Evolutionary conservation across 192 early-diverging fungal genomes (phyloP), one percentile per base, ranked within the genome.

Genomic region (Rhizoclosmatium globosum): DNA sequence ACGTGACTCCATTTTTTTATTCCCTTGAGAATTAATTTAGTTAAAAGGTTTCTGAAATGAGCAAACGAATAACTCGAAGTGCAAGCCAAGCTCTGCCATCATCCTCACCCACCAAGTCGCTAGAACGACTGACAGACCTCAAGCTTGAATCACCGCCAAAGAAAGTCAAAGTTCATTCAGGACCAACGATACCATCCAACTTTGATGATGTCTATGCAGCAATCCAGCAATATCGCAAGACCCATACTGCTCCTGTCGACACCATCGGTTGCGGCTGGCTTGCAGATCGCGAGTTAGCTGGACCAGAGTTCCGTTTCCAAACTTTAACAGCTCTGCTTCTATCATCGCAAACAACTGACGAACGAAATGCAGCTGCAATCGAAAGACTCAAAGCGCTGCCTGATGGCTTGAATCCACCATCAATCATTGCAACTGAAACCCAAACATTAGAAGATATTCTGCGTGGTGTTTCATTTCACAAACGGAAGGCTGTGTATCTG

Each of bases 291-390:
- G 81, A 85, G 17, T 83, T 77, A 74, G 79, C 82, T 17, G 83
- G 84, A 61, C 83, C 89, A 43, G 48, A 70, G 6, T 75, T 65
- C 74, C 58, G 59, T 6, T 64, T 46, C 46, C 76, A 67, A 15
- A 93, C 94, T 9, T 83, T 99, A 1, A 85, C 95, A 17, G 87
- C 96, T 1, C 84, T 99, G 47, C 94, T 94, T 86, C 89, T 99
- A 19, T 97, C 96, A 9, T 94, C 96, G 23, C 95, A 97, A 84
- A 98, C 97, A 9, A 96, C 95, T 71, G 97, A 99, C 77, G 89
- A 92, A 17, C 89, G 94, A 38, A 97, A 95, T 0, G 93, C 94
- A 1, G 91, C 86, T 43, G 95, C 93, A 2, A 88, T 99, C 31
- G 80, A 85, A 23, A 87, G 89, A 3, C 81, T 99, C 7, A 89